Conservation (phyloP, 176 grass and related monocot species). For the Oryza meyeriana region DNA sequence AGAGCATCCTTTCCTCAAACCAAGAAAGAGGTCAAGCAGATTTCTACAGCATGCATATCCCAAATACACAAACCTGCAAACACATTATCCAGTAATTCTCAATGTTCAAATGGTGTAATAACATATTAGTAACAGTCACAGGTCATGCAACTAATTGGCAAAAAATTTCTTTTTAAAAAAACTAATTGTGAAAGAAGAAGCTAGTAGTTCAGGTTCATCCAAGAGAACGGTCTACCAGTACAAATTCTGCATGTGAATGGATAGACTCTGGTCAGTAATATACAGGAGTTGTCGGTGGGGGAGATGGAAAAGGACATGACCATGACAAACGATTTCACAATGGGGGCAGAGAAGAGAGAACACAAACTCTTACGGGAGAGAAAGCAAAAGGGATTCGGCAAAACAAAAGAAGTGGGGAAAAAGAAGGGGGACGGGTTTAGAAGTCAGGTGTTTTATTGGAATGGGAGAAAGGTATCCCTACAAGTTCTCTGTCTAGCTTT, state of each 20-base stretch:
- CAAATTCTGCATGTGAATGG: conserved; percentile 22
- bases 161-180: background rate
- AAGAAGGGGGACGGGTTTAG: conserved; percentile 32
- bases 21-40: background rate
- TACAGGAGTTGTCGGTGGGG: conserved; percentile 38
- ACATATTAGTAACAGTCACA: background rate
- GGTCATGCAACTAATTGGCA: background rate
- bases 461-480: conserved; percentile 58
- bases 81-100: background rate
- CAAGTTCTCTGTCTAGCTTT: conserved; percentile 18
- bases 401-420: conserved; percentile 46
- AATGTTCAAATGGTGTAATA: background rate
- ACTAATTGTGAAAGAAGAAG: background rate
- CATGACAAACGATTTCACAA: conserved; percentile 29
- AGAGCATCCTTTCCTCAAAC: conserved; percentile 4
- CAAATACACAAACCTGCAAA: background rate
- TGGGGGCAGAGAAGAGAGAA: conserved; percentile 31
- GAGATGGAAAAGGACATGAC: conserved; percentile 29
- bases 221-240: background rate
- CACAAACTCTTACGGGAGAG: conserved; percentile 23
- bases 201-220: background rate
- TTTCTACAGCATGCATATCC: background rate
- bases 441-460: conserved; percentile 62
- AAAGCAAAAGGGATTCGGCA: conserved; percentile 27
- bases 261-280: conserved; percentile 19